Base-by-base conservation (phyloP, 1,139 yeast genomes). In the Yamadazyma jaroonii region DNA sequence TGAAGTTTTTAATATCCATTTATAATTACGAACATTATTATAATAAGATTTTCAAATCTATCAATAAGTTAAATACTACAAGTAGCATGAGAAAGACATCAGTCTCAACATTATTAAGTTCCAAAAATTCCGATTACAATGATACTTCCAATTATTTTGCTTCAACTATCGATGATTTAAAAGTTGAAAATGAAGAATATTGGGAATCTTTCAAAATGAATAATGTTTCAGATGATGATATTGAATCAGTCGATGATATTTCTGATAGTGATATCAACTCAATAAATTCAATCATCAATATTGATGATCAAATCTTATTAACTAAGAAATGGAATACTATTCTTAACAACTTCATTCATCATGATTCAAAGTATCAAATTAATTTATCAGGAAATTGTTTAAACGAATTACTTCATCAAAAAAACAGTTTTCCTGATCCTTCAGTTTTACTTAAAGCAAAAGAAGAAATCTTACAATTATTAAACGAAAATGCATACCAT, bases 401-500 rank as follows among this genome's bases (percentile, higher is more conserved):
- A 38, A 51, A 57, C 26, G 55, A 56, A 25, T 58, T 73, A 31
- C 47, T 64, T 8, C 42, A 56, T 15, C 43, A 46, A 2, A 46
- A 53, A 27, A 38, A 46, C 4, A 42, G 42, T n/a, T 52, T 59
- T 25, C 78, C 72, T 39, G 57, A 66, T 9, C 79, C 79, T 0
- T 34, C 46, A 12, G 54, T 60, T 2, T 53, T 74, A n/a, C 39
- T 63, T 24, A 58, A 56, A n/a, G 74, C 77, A 3, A 67, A 67
- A 45, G 60, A 62, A 37, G 75, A 72, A 34, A 66, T 70, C 6
- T 37, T 71, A 21, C 72, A 66, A 41, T 44, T 74, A 21, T 49
- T 74, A 26, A 61, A 72, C 42, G 79, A 73, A 45, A 74, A 74
- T 45, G 73, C 64, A 4, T 72, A 69, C 44, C 40, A 45, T 34